A percentile compares a stretch with the other conserved stretches of the same genome.
Conservation (phyloP, 495 filamentous ascomycete genomes). For the Trypethelium eluteriae region DNA sequence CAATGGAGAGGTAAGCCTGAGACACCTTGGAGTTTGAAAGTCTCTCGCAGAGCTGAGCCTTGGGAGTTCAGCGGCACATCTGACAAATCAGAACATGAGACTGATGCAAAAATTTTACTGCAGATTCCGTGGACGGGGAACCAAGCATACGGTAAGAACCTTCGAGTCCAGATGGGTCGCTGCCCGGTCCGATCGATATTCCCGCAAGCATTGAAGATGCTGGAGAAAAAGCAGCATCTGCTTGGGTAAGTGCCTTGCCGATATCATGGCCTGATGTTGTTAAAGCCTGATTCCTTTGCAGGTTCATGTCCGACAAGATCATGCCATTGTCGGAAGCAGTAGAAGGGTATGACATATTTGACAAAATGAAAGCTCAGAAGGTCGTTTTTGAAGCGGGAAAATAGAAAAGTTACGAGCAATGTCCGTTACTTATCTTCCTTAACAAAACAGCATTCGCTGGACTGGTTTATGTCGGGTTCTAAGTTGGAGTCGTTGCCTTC, state of each 20-base stretch:
- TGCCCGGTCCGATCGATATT: constrained; percentile 88
- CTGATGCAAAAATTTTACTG: constrained; percentile 11
- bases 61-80: too few species aligned
- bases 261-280: constrained; percentile 24
- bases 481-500: too few species aligned
- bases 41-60: too few species aligned
- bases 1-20: constrained; percentile 62
- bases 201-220: constrained; percentile 62
- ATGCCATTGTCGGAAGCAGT: constrained; percentile 81
- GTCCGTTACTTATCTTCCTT: background rate
- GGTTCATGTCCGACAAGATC: constrained; percentile 90
- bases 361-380: constrained; percentile 90
- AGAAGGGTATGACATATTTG: constrained; percentile 85
- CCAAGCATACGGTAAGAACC: constrained; percentile 83
- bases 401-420: constrained; percentile 21
- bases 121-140: constrained; percentile 78
- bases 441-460: too few species aligned
- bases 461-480: too few species aligned
- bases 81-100: background rate
- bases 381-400: constrained; percentile 55
- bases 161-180: constrained; percentile 85
- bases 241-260: constrained; percentile 56
- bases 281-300: constrained; percentile 19
- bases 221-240: constrained; percentile 75
- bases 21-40: background rate